Percentiles rank a stretch among this genome's conserved stretches.
Evolutionary conservation across 805 yeast genomes (phyloP).

Genomic region (Yarrowia sp.): DNA sequence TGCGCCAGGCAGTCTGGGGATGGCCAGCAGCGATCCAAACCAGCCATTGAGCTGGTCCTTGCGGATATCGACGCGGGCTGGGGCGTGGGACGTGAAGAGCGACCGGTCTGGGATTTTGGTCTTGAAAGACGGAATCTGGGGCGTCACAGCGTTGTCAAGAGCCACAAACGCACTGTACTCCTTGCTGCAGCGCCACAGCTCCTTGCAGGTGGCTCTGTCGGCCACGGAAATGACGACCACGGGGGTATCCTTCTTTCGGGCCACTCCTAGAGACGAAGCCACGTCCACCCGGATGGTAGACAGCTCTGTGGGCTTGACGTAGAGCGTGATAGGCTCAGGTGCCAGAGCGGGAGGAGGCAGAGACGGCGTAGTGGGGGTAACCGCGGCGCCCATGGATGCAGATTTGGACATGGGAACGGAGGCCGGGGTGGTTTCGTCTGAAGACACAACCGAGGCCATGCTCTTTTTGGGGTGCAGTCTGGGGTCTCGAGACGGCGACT

Average conservation of each 20-base stretch:
- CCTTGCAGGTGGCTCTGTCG: slow-evolving; percentile 59
- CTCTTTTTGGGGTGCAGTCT: not conserved
- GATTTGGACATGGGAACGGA: not conserved
- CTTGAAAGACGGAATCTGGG: slow-evolving; percentile 44
- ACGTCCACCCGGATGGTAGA: slow-evolving; percentile 32
- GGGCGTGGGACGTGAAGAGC: slow-evolving; percentile 56
- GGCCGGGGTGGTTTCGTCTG: not conserved
- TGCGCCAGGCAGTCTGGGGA: slow-evolving; percentile 56
- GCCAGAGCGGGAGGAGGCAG: not conserved
- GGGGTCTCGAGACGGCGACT: not conserved
- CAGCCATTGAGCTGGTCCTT: slow-evolving; percentile 54
- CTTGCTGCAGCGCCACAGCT: slow-evolving; percentile 73
- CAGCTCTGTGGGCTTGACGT: slow-evolving; percentile 34
- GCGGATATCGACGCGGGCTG: slow-evolving; percentile 62
- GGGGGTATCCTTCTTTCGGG: slow-evolving; percentile 54
- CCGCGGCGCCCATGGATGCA: not conserved
- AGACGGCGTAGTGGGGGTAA: not conserved
- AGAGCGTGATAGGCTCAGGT: slow-evolving; percentile 22
- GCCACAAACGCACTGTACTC: slow-evolving; percentile 54
- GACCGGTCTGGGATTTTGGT: slow-evolving; percentile 64
- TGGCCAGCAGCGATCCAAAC: slow-evolving; percentile 52
- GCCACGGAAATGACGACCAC: slow-evolving; percentile 57
- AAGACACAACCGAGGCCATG: not conserved
- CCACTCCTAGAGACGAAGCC: slow-evolving; percentile 36
- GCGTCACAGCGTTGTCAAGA: slow-evolving; percentile 59